Evolutionary conservation across 2,329 filamentous ascomycete species (phyloP), one percentile per base, ranked within the genome.

Genomic region (Colletotrichum sublineola): DNA sequence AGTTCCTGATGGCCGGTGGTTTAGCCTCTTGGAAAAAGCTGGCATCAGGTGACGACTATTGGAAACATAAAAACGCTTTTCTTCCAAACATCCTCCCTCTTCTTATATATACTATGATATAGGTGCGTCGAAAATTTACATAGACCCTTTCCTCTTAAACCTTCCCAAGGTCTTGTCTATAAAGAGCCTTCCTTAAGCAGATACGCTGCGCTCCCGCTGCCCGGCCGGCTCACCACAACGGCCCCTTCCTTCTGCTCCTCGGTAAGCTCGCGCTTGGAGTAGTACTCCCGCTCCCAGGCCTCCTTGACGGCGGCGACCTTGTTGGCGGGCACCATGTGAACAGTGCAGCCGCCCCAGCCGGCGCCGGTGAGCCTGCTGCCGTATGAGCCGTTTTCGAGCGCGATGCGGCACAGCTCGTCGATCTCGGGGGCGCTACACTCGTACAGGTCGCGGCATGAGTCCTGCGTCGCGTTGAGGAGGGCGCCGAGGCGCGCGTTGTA

Each of bases 291-390:
- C 77, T 93, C 90, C 88, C 96, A 91, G 6, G 94, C 94, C 77
- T 89, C 86, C 80, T 89, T 94, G 31, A 99, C 93, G 36, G 85
- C 89, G 6, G 92, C 91, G 0, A 98, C 93, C 82, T 93, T 96
- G 78, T 94, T 89, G 70, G 91, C 93, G 0, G 96, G 93, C 64
- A 98, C 93, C 69, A 99, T 88, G 84, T 99, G 96, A 70, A 99
- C 96, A 73, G 91, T 96, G 84, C 96, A 98, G 2, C 96, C 96
- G 74, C 96, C 96, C 96, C 96, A 99, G 3, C 96, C 96, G 0
- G 96, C 96, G 50, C 96, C 96, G 0, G 96, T 98, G 76, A 98
- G 84, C 36, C 96, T 87, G 76, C 93, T 95, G 38, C 96, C 96
- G 80, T 94, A 95, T 24, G 93, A 90, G 2, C 96, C 96, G 0